Base-by-base conservation (phyloP, 2,329 filamentous ascomycete species). In the Nakataea oryzae region DNA sequence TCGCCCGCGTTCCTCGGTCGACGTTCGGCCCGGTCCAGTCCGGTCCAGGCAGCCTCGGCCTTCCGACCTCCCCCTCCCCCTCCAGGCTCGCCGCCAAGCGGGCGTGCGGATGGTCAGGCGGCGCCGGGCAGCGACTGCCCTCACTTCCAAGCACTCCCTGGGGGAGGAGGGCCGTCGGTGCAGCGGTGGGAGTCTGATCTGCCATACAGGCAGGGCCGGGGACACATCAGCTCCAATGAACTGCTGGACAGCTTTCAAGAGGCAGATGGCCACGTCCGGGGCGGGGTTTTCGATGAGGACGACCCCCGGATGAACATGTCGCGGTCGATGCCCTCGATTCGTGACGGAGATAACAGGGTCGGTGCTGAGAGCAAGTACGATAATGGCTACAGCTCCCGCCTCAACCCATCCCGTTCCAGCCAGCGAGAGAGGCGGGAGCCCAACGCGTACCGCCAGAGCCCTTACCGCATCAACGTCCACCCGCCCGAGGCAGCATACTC, bases 1-100 rank as follows among this genome's bases (percentile, higher is more conserved):
- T 63, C 41, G 0, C 64, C 70, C 12, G 66, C 69, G 3, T 71
- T 72, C 56, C 64, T 65, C 13, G 70, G 70, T 34, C 67, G 67
- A n/a, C 66, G 73, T 54, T 71, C 72, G 11, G 69, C 70, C 41
- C 70, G 67, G 30, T 73, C 72, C 3, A 74, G 72, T 41, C 73
- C 72, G 0, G 69, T 65, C 2, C 66, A 65, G 34, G 61, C 54
- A 5, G 63, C 67, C 0, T 65, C 68, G 0, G 70, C 72, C 0
- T 74, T 72, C 62, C 65, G 0, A 69, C 69, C 1, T 71, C 72
- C 2, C 61, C 65, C 2, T 62, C 67, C 41, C 61, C 65, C 2
- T 60, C 65, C 34, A 7, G 54, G 41, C 41, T 50, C 41, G 41
- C 41, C 41, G 9, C 41, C 41, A 17, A 50, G 24, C 41, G 41